Evolutionary conservation across 768 basidiomycete genomes (phyloP).

Genomic region (Coprinellus micaceus): DNA sequence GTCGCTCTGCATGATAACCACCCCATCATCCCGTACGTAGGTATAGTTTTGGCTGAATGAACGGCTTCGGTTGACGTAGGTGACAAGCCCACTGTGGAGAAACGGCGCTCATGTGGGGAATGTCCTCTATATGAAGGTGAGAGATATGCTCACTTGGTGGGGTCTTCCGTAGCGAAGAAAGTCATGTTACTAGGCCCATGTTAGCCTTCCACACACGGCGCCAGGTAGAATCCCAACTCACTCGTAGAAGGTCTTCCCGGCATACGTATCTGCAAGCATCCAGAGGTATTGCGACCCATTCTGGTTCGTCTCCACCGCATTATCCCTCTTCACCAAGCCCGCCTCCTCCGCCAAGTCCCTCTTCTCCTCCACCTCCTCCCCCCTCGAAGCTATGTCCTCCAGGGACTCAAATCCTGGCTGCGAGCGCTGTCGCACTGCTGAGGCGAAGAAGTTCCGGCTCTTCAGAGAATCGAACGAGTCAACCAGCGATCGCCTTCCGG

Average conservation of each 20-base stretch:
- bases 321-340: neutral
- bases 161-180: slow-evolving; percentile 61
- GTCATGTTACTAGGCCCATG: slow-evolving; percentile 41
- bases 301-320: slow-evolving; percentile 3
- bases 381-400: too few relatives aligned
- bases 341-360: neutral
- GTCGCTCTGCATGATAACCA: slow-evolving; percentile 76
- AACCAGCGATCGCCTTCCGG: too few relatives aligned
- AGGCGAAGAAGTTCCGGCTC: too few relatives aligned
- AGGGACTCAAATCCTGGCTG: neutral
- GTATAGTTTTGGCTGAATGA: slow-evolving; percentile 55
- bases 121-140: too few relatives aligned
- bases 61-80: slow-evolving; percentile 55
- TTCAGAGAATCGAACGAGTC: too few relatives aligned
- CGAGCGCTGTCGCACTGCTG: too few relatives aligned
- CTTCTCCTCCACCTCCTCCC: neutral
- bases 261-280: slow-evolving; percentile 65
- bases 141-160: slow-evolving; percentile 52
- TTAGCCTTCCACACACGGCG: neutral
- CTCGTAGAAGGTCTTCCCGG: slow-evolving; percentile 70
- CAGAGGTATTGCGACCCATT: slow-evolving; percentile 57
- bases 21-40: slow-evolving; percentile 52
- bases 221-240: slow-evolving; percentile 27
- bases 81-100: slow-evolving; percentile 75
- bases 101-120: too few relatives aligned